These are phyloP conservation scores for Verticillium zaregamsianum DNA, from an alignment of 2,329 filamentous ascomycete genomes.

Conservation along the genomic window DNA sequence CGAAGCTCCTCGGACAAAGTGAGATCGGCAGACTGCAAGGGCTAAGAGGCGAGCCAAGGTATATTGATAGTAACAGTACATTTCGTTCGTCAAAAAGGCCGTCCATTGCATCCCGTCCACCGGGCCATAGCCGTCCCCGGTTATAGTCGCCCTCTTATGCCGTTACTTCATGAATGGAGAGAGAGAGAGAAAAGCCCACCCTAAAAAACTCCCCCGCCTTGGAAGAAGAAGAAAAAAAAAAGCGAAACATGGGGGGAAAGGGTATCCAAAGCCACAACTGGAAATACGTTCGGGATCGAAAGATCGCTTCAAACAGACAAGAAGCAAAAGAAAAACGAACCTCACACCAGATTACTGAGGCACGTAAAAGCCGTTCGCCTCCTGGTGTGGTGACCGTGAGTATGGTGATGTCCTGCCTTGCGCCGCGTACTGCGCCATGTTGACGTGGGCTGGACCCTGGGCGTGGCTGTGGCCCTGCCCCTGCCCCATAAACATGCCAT, in stretches of 20 bases:
- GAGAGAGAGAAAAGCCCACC: not conserved
- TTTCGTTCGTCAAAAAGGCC: not conserved
- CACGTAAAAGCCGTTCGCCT: conserved; percentile 30
- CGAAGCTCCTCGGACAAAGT: not conserved
- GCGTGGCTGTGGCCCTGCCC: conserved; percentile 14
- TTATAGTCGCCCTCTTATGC: not conserved
- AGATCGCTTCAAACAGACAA: not conserved
- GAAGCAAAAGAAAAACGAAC: not conserved
- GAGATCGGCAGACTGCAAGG: not conserved
- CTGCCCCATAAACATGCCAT: conserved; percentile 11
- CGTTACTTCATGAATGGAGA: not conserved
- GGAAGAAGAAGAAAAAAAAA: not conserved
- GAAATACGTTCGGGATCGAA: not conserved
- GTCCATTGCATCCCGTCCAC: not conserved
- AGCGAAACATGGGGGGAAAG: not conserved
- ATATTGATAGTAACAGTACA: not conserved
- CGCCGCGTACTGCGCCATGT: conserved; percentile 28
- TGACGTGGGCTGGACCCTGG: conserved; percentile 23
- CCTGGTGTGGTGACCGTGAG: conserved; percentile 34
- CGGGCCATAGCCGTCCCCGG: not conserved
- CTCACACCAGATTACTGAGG: conserved; percentile 5
- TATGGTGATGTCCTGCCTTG: conserved; percentile 40
- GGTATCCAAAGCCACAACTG: not conserved
- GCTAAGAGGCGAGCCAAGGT: not conserved
- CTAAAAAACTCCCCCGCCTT: not conserved